phyloP scores from a whole-genome alignment of 2,329 filamentous ascomycete genomes.

The Penicillium sp. region DNA sequence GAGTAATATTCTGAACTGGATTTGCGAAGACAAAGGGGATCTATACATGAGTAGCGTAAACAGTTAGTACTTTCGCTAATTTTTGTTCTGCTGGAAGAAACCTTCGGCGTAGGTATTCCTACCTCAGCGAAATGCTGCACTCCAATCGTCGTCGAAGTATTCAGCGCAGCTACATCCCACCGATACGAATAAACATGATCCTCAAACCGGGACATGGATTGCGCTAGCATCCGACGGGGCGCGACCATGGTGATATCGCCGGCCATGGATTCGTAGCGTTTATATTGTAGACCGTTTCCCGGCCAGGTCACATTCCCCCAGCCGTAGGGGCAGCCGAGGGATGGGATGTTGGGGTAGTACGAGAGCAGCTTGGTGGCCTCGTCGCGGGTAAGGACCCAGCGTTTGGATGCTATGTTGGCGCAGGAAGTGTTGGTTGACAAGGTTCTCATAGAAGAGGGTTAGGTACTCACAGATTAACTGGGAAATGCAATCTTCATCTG shows the following conservation, averaged over 20 bases:
- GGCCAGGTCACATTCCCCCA: constrained; percentile 40
- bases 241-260: constrained; percentile 36
- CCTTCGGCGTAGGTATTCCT: background rate
- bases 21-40: constrained; percentile 40
- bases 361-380: constrained; percentile 47
- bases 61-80: background rate
- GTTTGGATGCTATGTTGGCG: constrained; percentile 29
- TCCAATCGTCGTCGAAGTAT: constrained; percentile 32
- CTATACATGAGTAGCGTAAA: constrained; percentile 15
- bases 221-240: constrained; percentile 34
- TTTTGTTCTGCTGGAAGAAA: background rate
- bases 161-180: constrained; percentile 37
- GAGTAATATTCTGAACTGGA: constrained; percentile 34
- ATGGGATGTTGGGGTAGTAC: constrained; percentile 57
- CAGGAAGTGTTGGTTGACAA: constrained; percentile 18
- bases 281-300: constrained; percentile 32
- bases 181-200: constrained; percentile 34
- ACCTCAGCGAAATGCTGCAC: constrained; percentile 40
- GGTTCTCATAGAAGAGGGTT: too few species aligned
- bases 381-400: constrained; percentile 32
- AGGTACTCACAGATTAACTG: constrained; percentile 32
- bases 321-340: constrained; percentile 53
- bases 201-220: constrained; percentile 29
- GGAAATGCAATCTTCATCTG: constrained; percentile 55
- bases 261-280: constrained; percentile 38